Evolutionary conservation across 1,284 basidiomycete genomes (phyloP).

Genomic region (Cystobasidiaceae sp.): DNA sequence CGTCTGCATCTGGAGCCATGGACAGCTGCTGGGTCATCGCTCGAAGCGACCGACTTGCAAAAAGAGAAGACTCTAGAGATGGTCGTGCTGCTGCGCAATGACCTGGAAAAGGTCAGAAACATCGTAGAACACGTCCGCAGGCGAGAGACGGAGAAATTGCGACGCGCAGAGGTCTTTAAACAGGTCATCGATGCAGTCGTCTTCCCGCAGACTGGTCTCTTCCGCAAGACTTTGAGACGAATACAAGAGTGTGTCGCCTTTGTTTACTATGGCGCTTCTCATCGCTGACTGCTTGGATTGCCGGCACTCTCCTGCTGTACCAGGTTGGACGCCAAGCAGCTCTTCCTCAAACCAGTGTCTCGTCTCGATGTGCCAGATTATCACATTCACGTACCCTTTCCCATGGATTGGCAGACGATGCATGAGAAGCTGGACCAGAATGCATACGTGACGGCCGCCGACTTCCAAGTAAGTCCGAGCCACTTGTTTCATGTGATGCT

Average conservation of each 20-base stretch:
- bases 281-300: background rate
- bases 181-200: constrained; percentile 61
- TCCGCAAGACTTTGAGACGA: constrained; percentile 64
- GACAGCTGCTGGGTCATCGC: constrained; percentile 66
- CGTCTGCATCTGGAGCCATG: constrained; percentile 90
- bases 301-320: background rate
- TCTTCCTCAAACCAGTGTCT: constrained; percentile 78
- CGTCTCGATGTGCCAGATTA: constrained; percentile 82
- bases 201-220: constrained; percentile 60
- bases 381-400: constrained; percentile 73
- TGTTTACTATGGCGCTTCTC: background rate
- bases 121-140: constrained; percentile 69
- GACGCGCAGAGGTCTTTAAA: constrained; percentile 65
- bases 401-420: constrained; percentile 86
- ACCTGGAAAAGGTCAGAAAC: constrained; percentile 68
- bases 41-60: constrained; percentile 72
- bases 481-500: constrained; percentile 1
- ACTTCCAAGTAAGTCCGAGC: constrained; percentile 62
- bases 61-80: constrained; percentile 77
- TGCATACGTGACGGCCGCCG: constrained; percentile 66
- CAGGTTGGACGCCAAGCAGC: constrained; percentile 67
- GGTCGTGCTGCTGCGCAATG: constrained; percentile 60
- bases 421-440: constrained; percentile 70
- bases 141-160: constrained; percentile 77
- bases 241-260: constrained; percentile 59